A percentile compares a stretch with the other conserved stretches of the same genome.
These are phyloP conservation scores for Salix suchowensis DNA, from an alignment of 345 rosid genomes.

Conservation along the genomic window DNA sequence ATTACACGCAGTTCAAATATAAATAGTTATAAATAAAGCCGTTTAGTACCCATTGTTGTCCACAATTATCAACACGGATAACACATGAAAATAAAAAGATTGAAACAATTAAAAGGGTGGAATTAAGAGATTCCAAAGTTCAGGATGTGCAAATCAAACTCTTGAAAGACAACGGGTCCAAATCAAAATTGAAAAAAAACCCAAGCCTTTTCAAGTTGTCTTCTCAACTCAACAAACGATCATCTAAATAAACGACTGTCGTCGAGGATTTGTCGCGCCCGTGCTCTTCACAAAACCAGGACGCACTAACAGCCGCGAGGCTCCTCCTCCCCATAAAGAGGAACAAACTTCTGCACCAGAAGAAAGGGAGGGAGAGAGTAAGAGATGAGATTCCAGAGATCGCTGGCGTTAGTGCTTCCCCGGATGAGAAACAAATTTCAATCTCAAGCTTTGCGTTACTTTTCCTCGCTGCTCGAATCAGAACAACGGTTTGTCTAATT, in stretches of 20 bases:
- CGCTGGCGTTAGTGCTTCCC: neutral
- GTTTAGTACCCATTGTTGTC: too few relatives aligned
- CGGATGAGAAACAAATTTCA: neutral
- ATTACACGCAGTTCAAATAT: too few relatives aligned
- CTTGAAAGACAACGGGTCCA: too few relatives aligned
- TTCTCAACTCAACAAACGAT: too few relatives aligned
- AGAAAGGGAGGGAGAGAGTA: neutral
- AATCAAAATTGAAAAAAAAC: too few relatives aligned
- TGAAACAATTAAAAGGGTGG: too few relatives aligned
- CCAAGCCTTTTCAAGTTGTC: too few relatives aligned
- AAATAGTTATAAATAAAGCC: too few relatives aligned
- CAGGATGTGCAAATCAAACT: too few relatives aligned
- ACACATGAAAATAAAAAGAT: too few relatives aligned
- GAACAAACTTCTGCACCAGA: neutral
- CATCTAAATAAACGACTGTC: neutral
- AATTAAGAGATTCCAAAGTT: too few relatives aligned
- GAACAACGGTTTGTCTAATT: neutral
- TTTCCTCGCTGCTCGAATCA: constrained; percentile 8
- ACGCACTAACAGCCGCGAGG: neutral
- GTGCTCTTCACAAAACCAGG: neutral
- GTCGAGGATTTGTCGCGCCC: neutral
- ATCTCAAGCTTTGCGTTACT: neutral
- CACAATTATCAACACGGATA: too few relatives aligned
- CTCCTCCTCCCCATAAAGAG: neutral
- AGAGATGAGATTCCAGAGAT: constrained; percentile 5